A percentile compares a stretch with the other conserved stretches of the same genome.
These are phyloP conservation scores for Mollisia scopiformis DNA, from an alignment of 2,329 filamentous ascomycete genomes.

Conservation along the genomic window DNA sequence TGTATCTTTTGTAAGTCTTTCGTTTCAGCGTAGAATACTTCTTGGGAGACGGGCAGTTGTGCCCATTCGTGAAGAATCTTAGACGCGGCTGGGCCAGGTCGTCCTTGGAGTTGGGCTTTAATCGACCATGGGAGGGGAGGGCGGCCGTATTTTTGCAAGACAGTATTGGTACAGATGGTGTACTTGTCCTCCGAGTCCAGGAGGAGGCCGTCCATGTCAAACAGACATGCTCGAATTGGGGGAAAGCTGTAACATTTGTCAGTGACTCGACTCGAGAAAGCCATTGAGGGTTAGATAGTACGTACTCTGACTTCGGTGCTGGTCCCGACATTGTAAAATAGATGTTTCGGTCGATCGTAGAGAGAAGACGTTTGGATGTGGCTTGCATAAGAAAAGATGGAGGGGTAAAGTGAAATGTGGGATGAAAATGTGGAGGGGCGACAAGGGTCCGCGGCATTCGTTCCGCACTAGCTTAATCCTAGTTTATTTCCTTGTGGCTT, in stretches of 20 bases:
- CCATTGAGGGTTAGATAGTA: neutral
- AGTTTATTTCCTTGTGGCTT: neutral
- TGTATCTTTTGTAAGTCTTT: slow-evolving; percentile 66
- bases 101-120: slow-evolving; percentile 74
- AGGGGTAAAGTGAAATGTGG: slow-evolving; percentile 2
- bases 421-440: slow-evolving; percentile 12
- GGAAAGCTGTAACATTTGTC: slow-evolving; percentile 62
- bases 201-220: slow-evolving; percentile 98
- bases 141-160: slow-evolving; percentile 75
- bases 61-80: slow-evolving; percentile 81
- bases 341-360: neutral
- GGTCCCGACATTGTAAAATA: neutral
- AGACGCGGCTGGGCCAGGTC: slow-evolving; percentile 43
- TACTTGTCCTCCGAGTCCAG: slow-evolving; percentile 95
- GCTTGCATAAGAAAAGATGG: neutral
- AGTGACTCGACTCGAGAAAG: neutral
- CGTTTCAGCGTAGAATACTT: slow-evolving; percentile 66
- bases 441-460: neutral
- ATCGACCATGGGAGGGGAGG: slow-evolving; percentile 87
- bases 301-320: slow-evolving; percentile 26
- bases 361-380: neutral
- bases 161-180: slow-evolving; percentile 78
- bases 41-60: slow-evolving; percentile 73
- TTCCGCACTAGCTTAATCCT: neutral
- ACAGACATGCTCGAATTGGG: slow-evolving; percentile 86